Percentiles rank a stretch among this genome's conserved stretches.
These are phyloP conservation scores for Tylopilus sp. DNA, from an alignment of 1,284 basidiomycete species.

Conservation along the genomic window DNA sequence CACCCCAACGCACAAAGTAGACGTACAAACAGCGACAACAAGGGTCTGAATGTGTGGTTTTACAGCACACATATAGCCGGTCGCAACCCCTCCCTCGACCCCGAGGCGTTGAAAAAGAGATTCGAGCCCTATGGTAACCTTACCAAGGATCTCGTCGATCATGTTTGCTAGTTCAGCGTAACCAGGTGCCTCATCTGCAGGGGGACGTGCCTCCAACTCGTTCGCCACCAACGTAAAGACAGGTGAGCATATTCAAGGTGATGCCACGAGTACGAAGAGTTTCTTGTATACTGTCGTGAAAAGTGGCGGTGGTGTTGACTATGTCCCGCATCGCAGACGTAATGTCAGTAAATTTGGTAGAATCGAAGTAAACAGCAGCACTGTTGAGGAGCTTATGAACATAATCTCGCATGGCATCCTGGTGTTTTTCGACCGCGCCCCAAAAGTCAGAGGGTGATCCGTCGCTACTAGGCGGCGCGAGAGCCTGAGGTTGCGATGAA, in stretches of 20 bases:
- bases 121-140: background rate
- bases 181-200: conserved; percentile 9
- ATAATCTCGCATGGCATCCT: conserved; percentile 11
- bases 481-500: background rate
- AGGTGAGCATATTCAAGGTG: too few species aligned
- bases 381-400: conserved; percentile 12
- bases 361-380: conserved; percentile 9
- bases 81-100: conserved; percentile 6
- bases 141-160: conserved; percentile 19
- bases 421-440: conserved; percentile 7
- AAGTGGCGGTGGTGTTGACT: background rate
- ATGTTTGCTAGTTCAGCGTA: conserved; percentile 8
- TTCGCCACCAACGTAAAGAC: conserved; percentile 6
- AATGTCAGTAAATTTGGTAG: conserved; percentile 14
- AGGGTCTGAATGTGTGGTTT: conserved; percentile 5
- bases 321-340: conserved; percentile 17
- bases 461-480: background rate
- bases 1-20: background rate
- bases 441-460: conserved; percentile 17
- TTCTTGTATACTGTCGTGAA: too few species aligned
- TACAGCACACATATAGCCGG: conserved; percentile 7
- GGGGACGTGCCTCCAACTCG: conserved; percentile 5
- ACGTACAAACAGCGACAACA: conserved; percentile 23
- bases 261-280: too few species aligned
- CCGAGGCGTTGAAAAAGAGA: conserved; percentile 6